phyloP scores from a whole-genome alignment of 2,329 filamentous ascomycete genomes.

The Epichloe sibirici region DNA sequence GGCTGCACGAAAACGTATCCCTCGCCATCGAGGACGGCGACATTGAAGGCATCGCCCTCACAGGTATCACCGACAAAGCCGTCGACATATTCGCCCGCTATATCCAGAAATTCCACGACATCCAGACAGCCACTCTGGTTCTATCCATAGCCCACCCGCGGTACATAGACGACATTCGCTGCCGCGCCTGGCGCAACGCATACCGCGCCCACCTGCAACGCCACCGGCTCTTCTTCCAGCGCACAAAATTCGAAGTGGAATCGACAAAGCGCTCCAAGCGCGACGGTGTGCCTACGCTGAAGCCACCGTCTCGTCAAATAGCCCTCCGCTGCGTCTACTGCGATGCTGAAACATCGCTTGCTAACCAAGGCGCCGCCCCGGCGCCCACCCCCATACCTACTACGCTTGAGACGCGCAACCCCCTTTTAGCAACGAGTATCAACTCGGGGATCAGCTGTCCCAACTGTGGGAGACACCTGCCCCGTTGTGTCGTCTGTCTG shows the following conservation, averaged over 20 bases:
- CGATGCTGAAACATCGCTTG: conserved; percentile 45
- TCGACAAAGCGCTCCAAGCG: conserved; percentile 58
- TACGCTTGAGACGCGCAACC: conserved; percentile 32
- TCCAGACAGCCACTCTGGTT: conserved; percentile 67
- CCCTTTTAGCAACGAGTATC: conserved; percentile 43
- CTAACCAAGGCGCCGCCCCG: conserved; percentile 22
- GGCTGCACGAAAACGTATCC: conserved; percentile 54
- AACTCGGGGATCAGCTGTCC: conserved; percentile 52
- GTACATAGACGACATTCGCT: conserved; percentile 67
- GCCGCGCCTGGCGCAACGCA: conserved; percentile 57
- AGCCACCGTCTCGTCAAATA: conserved; percentile 55
- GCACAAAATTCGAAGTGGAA: conserved; percentile 67
- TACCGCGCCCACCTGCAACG: conserved; percentile 62
- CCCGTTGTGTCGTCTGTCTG: conserved; percentile 55
- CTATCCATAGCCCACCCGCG: conserved; percentile 62
- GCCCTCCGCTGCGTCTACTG: conserved; percentile 69
- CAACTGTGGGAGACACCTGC: conserved; percentile 53
- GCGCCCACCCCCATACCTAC: conserved; percentile 14
- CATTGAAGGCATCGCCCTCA: conserved; percentile 65
- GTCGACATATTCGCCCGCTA: conserved; percentile 68
- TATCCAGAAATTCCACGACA: conserved; percentile 61
- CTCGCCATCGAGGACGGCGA: conserved; percentile 54
- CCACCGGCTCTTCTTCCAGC: conserved; percentile 61
- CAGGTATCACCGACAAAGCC: conserved; percentile 59
- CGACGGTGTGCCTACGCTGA: conserved; percentile 49